A percentile compares a stretch with the other conserved stretches of the same genome.
Evolutionary conservation across 1,139 yeast species (phyloP).

Genomic region (Protomyces lactucae-debilis): DNA sequence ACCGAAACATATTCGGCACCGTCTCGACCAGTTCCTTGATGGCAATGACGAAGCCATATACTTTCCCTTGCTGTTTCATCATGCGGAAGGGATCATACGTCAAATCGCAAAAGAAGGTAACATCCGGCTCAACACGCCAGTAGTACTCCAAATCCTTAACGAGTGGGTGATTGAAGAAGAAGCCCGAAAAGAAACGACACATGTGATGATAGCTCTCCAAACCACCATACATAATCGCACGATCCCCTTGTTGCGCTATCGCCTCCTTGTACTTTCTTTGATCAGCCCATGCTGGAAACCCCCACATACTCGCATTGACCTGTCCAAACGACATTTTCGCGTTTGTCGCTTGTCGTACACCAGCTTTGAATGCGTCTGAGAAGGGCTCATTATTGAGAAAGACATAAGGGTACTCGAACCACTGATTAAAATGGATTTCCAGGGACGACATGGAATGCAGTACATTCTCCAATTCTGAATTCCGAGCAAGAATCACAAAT

Average conservation of each 20-base stretch:
- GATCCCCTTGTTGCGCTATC: conserved; percentile 68
- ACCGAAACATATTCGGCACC: conserved; percentile 70
- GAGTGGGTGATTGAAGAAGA: conserved; percentile 65
- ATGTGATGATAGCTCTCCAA: conserved; percentile 65
- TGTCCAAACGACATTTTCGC: conserved; percentile 62
- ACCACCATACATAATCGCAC: conserved; percentile 75
- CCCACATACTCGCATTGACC: conserved; percentile 54
- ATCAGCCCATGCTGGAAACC: conserved; percentile 45
- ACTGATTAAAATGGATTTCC: conserved; percentile 82
- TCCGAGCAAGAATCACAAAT: conserved; percentile 75
- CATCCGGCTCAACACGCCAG: conserved; percentile 93
- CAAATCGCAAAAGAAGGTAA: conserved; percentile 79
- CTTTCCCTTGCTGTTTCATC: conserved; percentile 64
- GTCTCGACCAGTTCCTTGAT: conserved; percentile 72
- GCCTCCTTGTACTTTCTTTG: conserved; percentile 48
- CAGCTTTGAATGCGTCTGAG: conserved; percentile 53
- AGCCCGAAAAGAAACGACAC: conserved; percentile 73
- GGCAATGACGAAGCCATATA: conserved; percentile 76
- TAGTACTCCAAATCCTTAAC: conserved; percentile 73
- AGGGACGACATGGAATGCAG: conserved; percentile 62
- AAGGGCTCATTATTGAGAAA: conserved; percentile 77
- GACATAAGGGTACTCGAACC: conserved; percentile 87
- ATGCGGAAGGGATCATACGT: conserved; percentile 85
- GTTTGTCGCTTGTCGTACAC: conserved; percentile 49
- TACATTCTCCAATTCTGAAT: conserved; percentile 66